Conservation (phyloP, 2,329 filamentous ascomycete species). For the Mycosphaerella arachidis region DNA sequence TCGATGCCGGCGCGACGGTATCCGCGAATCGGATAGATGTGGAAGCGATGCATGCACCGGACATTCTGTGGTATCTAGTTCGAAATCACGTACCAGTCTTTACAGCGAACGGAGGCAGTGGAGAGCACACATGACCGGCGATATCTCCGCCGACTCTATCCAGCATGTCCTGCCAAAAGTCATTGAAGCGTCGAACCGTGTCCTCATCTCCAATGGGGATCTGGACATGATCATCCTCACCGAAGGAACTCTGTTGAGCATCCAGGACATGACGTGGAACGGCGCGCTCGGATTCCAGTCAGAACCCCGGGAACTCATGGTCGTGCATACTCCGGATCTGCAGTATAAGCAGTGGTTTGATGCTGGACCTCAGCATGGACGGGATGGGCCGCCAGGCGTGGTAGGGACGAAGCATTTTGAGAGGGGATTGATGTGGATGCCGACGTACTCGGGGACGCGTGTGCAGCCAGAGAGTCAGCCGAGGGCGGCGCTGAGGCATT, state of each 20-base stretch:
- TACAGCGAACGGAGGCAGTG: slow-evolving; percentile 8
- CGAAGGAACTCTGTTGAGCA: slow-evolving; percentile 26
- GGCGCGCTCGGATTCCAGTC: slow-evolving; percentile 27
- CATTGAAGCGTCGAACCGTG: slow-evolving; percentile 30
- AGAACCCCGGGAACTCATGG: slow-evolving; percentile 8
- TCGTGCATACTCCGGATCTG: not conserved
- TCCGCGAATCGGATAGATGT: slow-evolving; percentile 21
- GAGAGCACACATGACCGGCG: not conserved
- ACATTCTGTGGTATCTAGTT: slow-evolving; percentile 43
- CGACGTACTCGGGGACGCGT: not conserved
- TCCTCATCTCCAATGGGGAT: slow-evolving; percentile 27
- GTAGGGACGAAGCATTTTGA: not conserved
- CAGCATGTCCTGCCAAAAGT: slow-evolving; percentile 19
- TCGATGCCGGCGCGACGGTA: slow-evolving; percentile 26
- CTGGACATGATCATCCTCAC: slow-evolving; percentile 25
- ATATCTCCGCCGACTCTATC: not conserved
- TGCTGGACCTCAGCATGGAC: not conserved
- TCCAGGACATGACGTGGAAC: slow-evolving; percentile 32
- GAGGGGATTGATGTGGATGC: not conserved
- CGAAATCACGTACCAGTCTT: slow-evolving; percentile 40
- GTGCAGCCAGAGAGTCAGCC: not conserved
- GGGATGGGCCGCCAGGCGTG: not conserved
- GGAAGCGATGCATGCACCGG: slow-evolving; percentile 24
- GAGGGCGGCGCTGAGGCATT: not conserved
- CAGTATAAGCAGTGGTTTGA: not conserved